These are phyloP conservation scores for Asclepias syriaca DNA, from an alignment of 257 asterid species.

Conservation along the genomic window DNA sequence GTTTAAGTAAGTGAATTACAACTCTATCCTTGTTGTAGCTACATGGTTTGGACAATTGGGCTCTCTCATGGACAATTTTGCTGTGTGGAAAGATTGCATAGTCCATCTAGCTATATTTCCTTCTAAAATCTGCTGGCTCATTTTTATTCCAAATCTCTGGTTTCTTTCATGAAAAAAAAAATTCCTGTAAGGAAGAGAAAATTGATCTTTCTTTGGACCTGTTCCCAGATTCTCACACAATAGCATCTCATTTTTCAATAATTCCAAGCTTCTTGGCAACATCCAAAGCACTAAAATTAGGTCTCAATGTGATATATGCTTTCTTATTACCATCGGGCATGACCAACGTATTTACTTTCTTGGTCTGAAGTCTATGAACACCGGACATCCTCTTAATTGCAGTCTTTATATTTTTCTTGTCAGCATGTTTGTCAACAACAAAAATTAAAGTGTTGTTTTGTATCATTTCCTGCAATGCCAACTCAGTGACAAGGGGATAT, in stretches of 20 bases:
- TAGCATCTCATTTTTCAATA: neutral
- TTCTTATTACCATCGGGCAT: slow-evolving; percentile 62
- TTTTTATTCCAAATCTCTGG: neutral
- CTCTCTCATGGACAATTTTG: slow-evolving; percentile 3
- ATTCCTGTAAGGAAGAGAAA: neutral
- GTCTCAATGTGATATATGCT: slow-evolving; percentile 46
- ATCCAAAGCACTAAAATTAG: slow-evolving; percentile 45
- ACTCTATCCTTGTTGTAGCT: neutral
- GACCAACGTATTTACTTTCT: slow-evolving; percentile 60
- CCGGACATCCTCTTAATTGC: slow-evolving; percentile 41
- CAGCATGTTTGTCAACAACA: slow-evolving; percentile 55
- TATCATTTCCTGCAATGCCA: slow-evolving; percentile 42
- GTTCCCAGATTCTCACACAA: neutral
- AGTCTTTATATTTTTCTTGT: slow-evolving; percentile 56
- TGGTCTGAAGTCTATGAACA: slow-evolving; percentile 30
- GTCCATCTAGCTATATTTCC: neutral
- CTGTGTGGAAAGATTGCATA: neutral
- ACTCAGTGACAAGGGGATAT: slow-evolving; percentile 54
- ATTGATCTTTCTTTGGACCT: neutral
- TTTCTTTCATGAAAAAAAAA: neutral
- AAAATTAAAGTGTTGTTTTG: slow-evolving; percentile 59
- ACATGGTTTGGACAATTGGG: neutral
- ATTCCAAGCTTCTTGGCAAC: slow-evolving; percentile 45
- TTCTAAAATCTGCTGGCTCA: neutral
- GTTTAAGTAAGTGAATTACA: neutral